A percentile compares a stretch with the other conserved stretches of the same genome.
phyloP scores from a whole-genome alignment of 1,284 basidiomycete species.

The Sanghuangporus weigelae region DNA sequence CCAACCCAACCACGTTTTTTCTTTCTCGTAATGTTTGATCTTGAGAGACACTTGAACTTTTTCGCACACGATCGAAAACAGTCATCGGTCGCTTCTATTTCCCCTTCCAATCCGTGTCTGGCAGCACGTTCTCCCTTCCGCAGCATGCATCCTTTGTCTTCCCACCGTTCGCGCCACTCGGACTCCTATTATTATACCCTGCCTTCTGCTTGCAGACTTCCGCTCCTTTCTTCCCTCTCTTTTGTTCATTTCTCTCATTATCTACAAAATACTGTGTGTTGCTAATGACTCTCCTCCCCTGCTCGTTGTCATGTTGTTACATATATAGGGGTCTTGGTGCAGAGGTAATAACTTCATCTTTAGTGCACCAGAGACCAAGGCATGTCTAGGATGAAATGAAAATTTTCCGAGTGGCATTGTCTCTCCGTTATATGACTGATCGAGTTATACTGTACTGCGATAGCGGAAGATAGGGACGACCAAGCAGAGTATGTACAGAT shows the following conservation, averaged over 20 bases:
- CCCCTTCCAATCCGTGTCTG: constrained; percentile 1
- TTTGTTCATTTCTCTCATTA: background rate
- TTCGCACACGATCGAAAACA: background rate
- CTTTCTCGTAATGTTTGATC: background rate
- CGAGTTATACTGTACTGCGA: background rate
- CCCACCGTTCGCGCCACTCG: background rate
- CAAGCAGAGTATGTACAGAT: background rate
- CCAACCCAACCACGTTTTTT: background rate
- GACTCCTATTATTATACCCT: constrained; percentile 6
- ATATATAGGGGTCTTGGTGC: background rate
- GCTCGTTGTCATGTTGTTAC: background rate
- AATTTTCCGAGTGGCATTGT: background rate
- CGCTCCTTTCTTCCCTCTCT: constrained; percentile 1
- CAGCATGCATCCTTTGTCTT: background rate
- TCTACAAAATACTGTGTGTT: background rate
- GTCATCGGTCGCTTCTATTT: background rate
- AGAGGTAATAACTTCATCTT: background rate
- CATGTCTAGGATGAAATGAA: background rate
- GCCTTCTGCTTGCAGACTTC: constrained; percentile 11
- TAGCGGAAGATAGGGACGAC: background rate
- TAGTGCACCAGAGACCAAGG: background rate
- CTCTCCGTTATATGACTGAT: background rate
- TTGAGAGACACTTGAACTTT: background rate
- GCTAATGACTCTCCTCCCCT: constrained; percentile 1
- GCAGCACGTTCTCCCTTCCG: constrained; percentile 1